Conservation (phyloP, 139 green algal genomes). For the Zygnema circumcarinatum region DNA sequence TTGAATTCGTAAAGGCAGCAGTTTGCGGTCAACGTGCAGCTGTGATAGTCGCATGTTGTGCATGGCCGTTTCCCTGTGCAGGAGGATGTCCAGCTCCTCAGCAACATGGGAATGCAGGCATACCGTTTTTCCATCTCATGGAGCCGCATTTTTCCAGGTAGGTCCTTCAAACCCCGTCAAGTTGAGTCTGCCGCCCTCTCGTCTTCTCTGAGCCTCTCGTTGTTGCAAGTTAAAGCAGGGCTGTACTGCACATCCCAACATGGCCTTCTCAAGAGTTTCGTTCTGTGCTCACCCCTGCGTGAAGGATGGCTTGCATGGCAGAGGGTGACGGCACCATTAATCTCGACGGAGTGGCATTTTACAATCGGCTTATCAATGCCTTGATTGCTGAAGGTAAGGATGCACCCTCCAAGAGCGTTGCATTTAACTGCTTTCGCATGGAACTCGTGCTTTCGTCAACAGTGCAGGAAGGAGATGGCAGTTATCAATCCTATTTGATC, state of each 20-base stretch:
- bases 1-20: constrained; percentile 46
- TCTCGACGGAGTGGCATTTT: constrained; percentile 15
- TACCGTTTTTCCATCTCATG: constrained; percentile 67
- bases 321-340: constrained; percentile 24
- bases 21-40: constrained; percentile 19
- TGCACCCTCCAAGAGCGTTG: background rate
- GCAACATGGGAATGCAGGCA: constrained; percentile 61
- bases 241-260: background rate
- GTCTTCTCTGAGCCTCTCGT: background rate
- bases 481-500: no score
- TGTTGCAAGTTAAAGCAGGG: background rate
- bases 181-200: no score
- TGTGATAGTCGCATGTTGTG: background rate
- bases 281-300: no score
- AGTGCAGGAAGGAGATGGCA: no score
- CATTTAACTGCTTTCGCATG: background rate
- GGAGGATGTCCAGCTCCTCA: constrained; percentile 64
- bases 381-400: constrained; percentile 22
- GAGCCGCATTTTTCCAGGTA: constrained; percentile 58
- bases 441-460: no score
- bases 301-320: no score
- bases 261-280: background rate
- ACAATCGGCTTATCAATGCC: constrained; percentile 45
- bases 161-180: background rate
- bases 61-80: constrained; percentile 26